phyloP scores from a whole-genome alignment of 768 basidiomycete genomes.

The Nidula microcarpa region DNA sequence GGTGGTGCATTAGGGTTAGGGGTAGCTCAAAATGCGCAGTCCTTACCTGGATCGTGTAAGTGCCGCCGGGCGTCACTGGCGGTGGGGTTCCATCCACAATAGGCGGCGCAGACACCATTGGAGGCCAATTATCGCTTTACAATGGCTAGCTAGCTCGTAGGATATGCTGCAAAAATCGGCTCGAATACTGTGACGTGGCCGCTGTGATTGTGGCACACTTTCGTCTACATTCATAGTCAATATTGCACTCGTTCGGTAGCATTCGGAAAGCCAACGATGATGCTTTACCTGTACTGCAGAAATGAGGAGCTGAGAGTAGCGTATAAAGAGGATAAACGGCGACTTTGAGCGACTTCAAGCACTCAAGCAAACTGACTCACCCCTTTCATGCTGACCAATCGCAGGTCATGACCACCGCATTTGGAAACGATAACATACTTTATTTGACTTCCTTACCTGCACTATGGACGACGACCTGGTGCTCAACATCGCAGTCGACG shows the following conservation, averaged over 20 bases:
- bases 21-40: slow-evolving; percentile 10
- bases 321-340: too few species aligned
- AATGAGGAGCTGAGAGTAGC: neutral
- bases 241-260: too few species aligned
- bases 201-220: too few species aligned
- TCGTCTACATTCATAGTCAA: too few species aligned
- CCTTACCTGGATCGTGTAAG: slow-evolving; percentile 72
- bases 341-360: neutral
- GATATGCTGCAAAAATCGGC: too few species aligned
- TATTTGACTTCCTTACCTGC: neutral
- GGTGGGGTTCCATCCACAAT: slow-evolving; percentile 51
- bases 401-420: neutral
- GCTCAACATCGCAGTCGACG: slow-evolving; percentile 60
- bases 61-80: slow-evolving; percentile 69
- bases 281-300: too few species aligned
- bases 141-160: too few species aligned
- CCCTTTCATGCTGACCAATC: slow-evolving; percentile 18
- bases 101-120: slow-evolving; percentile 37
- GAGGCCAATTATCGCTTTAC: slow-evolving; percentile 1
- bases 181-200: too few species aligned
- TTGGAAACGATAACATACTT: neutral
- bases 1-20: slow-evolving; percentile 20
- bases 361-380: neutral
- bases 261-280: neutral
- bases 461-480: slow-evolving; percentile 73